These are phyloP conservation scores for Boletales sp. DNA, from an alignment of 768 basidiomycete species.

Conservation along the genomic window DNA sequence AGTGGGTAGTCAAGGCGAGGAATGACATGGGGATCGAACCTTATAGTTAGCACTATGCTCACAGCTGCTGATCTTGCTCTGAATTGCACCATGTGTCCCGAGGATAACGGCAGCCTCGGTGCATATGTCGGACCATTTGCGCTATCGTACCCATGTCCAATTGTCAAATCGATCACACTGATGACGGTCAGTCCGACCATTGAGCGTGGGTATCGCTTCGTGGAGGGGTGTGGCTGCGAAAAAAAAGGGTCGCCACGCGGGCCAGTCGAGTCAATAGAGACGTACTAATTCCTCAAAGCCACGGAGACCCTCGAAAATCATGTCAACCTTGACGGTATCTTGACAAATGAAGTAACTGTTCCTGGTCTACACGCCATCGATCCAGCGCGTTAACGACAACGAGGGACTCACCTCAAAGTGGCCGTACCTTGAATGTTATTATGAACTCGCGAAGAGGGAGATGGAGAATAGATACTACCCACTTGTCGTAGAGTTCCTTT, in stretches of 20 bases:
- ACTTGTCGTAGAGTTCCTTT: conserved; percentile 61
- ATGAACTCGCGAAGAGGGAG: background rate
- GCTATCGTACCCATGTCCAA: conserved; percentile 62
- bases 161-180: conserved; percentile 71
- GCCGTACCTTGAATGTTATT: conserved; percentile 52
- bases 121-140: conserved; percentile 61
- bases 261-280: background rate
- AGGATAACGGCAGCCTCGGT: conserved; percentile 65
- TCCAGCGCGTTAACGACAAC: background rate
- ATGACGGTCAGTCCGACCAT: conserved; percentile 61
- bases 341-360: conserved; percentile 81
- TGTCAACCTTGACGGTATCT: conserved; percentile 61
- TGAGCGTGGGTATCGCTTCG: conserved; percentile 50
- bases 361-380: conserved; percentile 48
- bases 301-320: conserved; percentile 67
- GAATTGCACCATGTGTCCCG: conserved; percentile 86
- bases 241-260: background rate
- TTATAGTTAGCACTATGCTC: conserved; percentile 63
- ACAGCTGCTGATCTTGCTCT: conserved; percentile 44
- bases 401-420: conserved; percentile 57
- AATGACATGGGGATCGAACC: conserved; percentile 38
- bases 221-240: conserved; percentile 16
- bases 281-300: conserved; percentile 44
- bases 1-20: background rate
- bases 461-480: conserved; percentile 8